Conservation (phyloP, 2,329 filamentous ascomycete species). For the Penicillium verrucosum region DNA sequence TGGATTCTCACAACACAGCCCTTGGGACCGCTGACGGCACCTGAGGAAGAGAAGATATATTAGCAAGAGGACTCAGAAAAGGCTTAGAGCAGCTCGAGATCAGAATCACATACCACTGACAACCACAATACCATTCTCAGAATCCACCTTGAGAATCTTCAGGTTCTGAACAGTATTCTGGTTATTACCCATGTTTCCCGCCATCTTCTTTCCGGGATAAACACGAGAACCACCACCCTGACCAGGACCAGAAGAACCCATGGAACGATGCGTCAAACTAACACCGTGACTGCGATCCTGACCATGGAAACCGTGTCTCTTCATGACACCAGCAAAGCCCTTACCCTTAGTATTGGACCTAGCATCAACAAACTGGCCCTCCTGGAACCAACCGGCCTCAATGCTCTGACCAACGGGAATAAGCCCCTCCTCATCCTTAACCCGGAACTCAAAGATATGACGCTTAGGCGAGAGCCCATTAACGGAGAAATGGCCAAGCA, state of each 20-base stretch:
- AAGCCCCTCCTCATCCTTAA: conserved; percentile 69
- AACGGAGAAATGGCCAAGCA: conserved; percentile 83
- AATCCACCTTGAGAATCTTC: conserved; percentile 82
- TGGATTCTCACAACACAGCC: conserved; percentile 79
- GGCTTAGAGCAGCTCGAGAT: background rate
- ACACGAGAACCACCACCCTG: conserved; percentile 93
- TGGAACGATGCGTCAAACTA: conserved; percentile 86
- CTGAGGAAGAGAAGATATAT: conserved; percentile 33
- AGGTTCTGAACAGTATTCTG: conserved; percentile 88
- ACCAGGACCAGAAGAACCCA: conserved; percentile 83
- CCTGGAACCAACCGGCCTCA: conserved; percentile 83
- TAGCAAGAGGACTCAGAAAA: conserved; percentile 5
- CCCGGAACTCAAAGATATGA: conserved; percentile 81
- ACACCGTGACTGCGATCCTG: conserved; percentile 94
- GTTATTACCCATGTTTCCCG: conserved; percentile 89
- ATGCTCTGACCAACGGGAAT: conserved; percentile 72
- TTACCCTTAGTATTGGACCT: conserved; percentile 76
- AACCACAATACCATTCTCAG: conserved; percentile 80
- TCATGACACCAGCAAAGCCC: conserved; percentile 98
- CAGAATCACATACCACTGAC: conserved; percentile 63
- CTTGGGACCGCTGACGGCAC: conserved; percentile 80
- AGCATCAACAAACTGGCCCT: conserved; percentile 87
- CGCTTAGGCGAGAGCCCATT: conserved; percentile 80
- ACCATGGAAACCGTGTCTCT: conserved; percentile 83
- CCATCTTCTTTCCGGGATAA: conserved; percentile 95